These are phyloP conservation scores for Lodderomyces elongisporus DNA, from an alignment of 1,139 yeast species.

Conservation along the genomic window DNA sequence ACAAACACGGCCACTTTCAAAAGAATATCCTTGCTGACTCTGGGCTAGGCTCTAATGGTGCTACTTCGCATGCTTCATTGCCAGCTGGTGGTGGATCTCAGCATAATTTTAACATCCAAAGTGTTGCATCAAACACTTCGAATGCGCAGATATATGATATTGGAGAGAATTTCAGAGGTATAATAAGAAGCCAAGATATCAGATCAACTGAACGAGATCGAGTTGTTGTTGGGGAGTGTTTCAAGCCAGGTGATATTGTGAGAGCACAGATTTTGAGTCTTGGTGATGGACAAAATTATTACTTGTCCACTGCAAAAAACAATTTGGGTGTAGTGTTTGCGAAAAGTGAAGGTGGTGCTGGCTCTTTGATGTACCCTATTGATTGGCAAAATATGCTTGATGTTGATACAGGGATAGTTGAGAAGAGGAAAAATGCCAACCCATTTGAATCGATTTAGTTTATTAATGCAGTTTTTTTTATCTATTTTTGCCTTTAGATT, in stretches of 20 bases:
- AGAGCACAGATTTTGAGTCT: conserved; percentile 76
- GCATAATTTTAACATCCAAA: conserved; percentile 32
- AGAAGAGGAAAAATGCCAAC: conserved; percentile 87
- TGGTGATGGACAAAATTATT: conserved; percentile 92
- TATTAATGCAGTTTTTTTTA: too few species aligned
- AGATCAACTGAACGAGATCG: conserved; percentile 88
- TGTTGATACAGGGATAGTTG: conserved; percentile 66
- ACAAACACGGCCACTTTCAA: conserved; percentile 38
- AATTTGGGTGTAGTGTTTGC: conserved; percentile 95
- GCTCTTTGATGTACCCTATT: conserved; percentile 78
- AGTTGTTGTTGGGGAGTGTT: conserved; percentile 72
- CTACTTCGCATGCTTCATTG: conserved; percentile 33
- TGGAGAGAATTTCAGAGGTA: conserved; percentile 89
- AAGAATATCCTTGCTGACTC: conserved; percentile 50
- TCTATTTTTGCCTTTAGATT: too few species aligned
- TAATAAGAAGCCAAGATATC: conserved; percentile 83
- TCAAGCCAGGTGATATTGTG: conserved; percentile 88
- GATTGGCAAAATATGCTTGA: conserved; percentile 97
- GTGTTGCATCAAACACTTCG: conserved; percentile 28
- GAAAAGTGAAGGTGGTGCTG: conserved; percentile 60
- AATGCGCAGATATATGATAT: conserved; percentile 54
- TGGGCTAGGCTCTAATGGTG: conserved; percentile 65
- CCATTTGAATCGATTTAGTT: conserved; percentile 54
- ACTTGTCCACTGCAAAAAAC: conserved; percentile 82
- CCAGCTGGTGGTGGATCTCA: conserved; percentile 56